A percentile compares a stretch with the other conserved stretches of the same genome.
phyloP scores from a whole-genome alignment of 148 eudicot species.

The Pharnaceum exiguum region DNA sequence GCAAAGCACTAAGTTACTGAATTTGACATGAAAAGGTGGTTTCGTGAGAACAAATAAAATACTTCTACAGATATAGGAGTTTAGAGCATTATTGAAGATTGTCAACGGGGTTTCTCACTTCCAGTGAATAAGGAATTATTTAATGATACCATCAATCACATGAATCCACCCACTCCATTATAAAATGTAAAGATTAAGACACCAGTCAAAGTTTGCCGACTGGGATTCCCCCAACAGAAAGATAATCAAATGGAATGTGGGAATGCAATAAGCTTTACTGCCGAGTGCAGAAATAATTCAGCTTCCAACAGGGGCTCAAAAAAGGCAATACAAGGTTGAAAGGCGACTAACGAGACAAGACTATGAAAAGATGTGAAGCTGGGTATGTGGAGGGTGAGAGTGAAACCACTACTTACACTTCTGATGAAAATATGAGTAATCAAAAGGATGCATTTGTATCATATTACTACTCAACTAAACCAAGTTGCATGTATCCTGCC shows the following conservation, averaged over 20 bases:
- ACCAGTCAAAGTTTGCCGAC: constrained; percentile 8
- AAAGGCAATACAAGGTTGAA: constrained; percentile 6
- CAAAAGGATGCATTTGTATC: constrained; percentile 16
- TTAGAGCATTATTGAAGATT: constrained; percentile 19
- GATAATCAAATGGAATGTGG: constrained; percentile 11
- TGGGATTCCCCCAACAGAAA: constrained; percentile 15
- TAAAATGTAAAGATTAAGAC: constrained; percentile 1
- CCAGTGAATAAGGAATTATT: constrained; percentile 23
- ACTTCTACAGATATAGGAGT: constrained; percentile 13
- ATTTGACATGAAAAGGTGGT: constrained; percentile 9
- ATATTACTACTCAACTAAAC: constrained; percentile 15
- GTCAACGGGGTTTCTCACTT: constrained; percentile 17
- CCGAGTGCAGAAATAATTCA: constrained; percentile 19
- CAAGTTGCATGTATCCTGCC: constrained; percentile 2
- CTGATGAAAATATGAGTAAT: constrained; percentile 1
- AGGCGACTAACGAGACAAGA: constrained; percentile 5
- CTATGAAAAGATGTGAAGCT: constrained; percentile 14
- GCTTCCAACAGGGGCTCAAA: constrained; percentile 10
- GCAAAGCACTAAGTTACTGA: constrained; percentile 10
- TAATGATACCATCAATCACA: constrained; percentile 9
- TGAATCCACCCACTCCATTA: constrained; percentile 18
- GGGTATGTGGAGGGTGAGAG: constrained; percentile 29
- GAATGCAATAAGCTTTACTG: constrained; percentile 1
- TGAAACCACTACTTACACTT: constrained; percentile 26
- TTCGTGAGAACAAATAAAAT: constrained; percentile 6